Percentiles rank a stretch among this genome's conserved stretches.
phyloP scores from a whole-genome alignment of 164 flowering plant genomes.

The Piper betle region DNA sequence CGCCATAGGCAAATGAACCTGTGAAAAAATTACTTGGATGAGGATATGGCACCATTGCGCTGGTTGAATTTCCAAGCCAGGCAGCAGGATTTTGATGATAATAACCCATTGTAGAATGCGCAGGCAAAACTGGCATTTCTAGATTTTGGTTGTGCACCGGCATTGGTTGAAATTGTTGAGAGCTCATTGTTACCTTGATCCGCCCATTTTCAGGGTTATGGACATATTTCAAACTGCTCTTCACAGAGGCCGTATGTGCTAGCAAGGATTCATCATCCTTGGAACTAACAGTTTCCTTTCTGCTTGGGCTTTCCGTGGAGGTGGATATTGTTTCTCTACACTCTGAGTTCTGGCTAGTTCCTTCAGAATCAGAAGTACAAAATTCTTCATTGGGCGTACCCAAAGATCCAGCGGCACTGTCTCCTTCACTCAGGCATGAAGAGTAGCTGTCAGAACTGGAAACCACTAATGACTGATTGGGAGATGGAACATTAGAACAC shows the following conservation, averaged over 20 bases:
- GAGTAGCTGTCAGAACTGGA: constrained; percentile 76
- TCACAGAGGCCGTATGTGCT: constrained; percentile 5
- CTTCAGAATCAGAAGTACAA: constrained; percentile 73
- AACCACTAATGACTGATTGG: constrained; percentile 25
- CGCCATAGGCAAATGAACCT: constrained; percentile 46
- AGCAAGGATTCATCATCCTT: constrained; percentile 16
- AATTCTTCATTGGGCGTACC: constrained; percentile 50
- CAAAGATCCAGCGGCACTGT: constrained; percentile 46
- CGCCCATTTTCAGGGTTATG: constrained; percentile 22
- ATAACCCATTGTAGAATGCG: constrained; percentile 55
- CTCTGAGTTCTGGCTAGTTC: constrained; percentile 53
- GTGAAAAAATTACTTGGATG: constrained; percentile 47
- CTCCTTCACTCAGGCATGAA: constrained; percentile 80
- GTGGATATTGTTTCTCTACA: constrained; percentile 29
- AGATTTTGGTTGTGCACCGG: constrained; percentile 35
- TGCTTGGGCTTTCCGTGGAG: constrained; percentile 16
- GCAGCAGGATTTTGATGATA: constrained; percentile 64
- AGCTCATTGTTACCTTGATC: constrained; percentile 15
- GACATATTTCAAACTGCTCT: constrained; percentile 11
- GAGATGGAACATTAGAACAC: constrained; percentile 4
- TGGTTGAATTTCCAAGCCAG: constrained; percentile 57
- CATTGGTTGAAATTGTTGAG: constrained; percentile 21
- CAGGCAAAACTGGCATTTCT: constrained; percentile 49
- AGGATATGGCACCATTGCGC: constrained; percentile 53
- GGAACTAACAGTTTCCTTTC: constrained; percentile 17